These are phyloP conservation scores for Iris macrosiphon DNA, from an alignment of 106 monocot species.

Conservation along the genomic window DNA sequence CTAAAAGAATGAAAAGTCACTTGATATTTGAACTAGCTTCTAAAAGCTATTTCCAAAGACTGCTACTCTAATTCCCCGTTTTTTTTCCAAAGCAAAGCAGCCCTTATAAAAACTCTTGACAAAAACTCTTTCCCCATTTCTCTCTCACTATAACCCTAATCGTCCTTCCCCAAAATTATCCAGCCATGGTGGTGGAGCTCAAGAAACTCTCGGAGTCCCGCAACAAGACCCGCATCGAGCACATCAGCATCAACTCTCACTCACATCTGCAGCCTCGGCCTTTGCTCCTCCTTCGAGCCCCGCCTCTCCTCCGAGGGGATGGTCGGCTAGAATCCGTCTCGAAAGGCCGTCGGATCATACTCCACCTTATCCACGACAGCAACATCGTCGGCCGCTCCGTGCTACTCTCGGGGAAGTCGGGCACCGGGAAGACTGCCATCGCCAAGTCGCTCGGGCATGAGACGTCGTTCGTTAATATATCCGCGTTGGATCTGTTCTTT, in stretches of 20 bases:
- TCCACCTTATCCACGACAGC: conserved; percentile 42
- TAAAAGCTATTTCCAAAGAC: no score
- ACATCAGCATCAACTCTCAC: conserved; percentile 58
- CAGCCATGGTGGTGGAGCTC: conserved; percentile 39
- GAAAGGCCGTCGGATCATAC: conserved; percentile 51
- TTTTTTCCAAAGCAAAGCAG: no score
- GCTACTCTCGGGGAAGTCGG: conserved; percentile 91
- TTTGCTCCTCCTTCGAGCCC: conserved; percentile 47
- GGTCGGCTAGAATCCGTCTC: conserved; percentile 52
- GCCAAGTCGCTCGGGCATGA: conserved; percentile 83
- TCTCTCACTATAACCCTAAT: no score
- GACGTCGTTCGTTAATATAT: conserved; percentile 71
- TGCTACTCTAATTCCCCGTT: no score
- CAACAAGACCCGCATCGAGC: conserved; percentile 56
- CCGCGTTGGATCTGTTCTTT: conserved; percentile 77
- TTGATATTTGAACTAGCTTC: no score
- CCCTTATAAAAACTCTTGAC: no score
- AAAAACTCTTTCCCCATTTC: no score
- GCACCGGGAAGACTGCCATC: conserved; percentile 90
- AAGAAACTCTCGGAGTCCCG: conserved; percentile 44
- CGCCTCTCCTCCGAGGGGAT: conserved; percentile 53
- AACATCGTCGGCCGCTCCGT: conserved; percentile 68
- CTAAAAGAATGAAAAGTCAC: no score
- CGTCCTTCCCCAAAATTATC: no score
- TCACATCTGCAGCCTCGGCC: conserved; percentile 67